Conservation (phyloP, 2,329 filamentous ascomycete genomes). For the Penicillium verrucosum region DNA sequence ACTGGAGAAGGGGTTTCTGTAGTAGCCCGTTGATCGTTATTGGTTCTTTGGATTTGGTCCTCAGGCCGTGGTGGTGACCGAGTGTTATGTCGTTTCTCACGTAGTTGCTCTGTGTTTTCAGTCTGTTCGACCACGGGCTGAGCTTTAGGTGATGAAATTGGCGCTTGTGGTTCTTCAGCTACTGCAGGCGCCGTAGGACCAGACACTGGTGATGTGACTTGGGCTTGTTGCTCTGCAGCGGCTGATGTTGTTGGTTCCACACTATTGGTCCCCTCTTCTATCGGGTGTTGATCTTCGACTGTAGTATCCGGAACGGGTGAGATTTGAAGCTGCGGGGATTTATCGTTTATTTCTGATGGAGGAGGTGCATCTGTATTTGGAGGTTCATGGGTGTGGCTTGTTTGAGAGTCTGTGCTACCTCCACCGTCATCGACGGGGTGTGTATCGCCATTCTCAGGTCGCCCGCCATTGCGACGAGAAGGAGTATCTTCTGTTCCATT, state of each 20-base stretch:
- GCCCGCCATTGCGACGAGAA: slow-evolving; percentile 1
- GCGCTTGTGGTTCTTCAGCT: not conserved
- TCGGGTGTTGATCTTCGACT: not conserved
- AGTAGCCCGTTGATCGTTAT: not conserved
- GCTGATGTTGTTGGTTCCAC: not conserved
- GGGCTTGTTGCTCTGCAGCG: not conserved
- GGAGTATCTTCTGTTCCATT: slow-evolving; percentile 4
- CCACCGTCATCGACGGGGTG: slow-evolving; percentile 6
- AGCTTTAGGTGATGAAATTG: not conserved
- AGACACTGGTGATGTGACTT: not conserved
- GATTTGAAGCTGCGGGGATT: not conserved
- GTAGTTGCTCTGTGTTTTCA: not conserved
- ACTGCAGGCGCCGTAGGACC: not conserved
- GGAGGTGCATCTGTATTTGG: not conserved
- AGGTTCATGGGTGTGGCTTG: not conserved
- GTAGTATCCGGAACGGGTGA: not conserved
- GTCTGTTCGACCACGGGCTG: not conserved
- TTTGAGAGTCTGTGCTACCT: not conserved
- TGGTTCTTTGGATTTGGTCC: not conserved
- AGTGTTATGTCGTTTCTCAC: slow-evolving; percentile 1
- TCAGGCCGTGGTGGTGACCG: slow-evolving; percentile 5
- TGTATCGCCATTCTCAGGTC: not conserved
- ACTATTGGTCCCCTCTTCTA: not conserved
- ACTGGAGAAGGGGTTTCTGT: not conserved
- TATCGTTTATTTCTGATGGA: not conserved